Percentiles rank a stretch among this genome's conserved stretches.
phyloP scores from a whole-genome alignment of 192 early-diverging fungal genomes.

The Spinellus fusiger region DNA sequence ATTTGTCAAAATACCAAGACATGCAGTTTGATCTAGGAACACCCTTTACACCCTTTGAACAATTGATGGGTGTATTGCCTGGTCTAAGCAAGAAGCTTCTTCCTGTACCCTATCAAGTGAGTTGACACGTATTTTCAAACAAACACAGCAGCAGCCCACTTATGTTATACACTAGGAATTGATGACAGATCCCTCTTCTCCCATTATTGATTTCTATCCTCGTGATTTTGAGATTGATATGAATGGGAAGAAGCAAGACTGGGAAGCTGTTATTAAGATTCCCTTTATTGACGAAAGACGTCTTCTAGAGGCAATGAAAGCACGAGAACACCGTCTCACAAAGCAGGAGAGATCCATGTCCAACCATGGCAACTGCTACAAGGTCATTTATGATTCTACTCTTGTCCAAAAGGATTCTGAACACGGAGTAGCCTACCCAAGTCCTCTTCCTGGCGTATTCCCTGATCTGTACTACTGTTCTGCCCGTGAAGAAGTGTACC shows the following conservation, averaged over 20 bases:
- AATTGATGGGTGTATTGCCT: slow-evolving; percentile 98
- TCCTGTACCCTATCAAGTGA: slow-evolving; percentile 65
- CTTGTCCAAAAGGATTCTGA: slow-evolving; percentile 6
- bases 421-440: slow-evolving; percentile 34
- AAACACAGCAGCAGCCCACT: neutral
- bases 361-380: slow-evolving; percentile 51
- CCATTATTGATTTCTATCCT: slow-evolving; percentile 95
- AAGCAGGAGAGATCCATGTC: slow-evolving; percentile 55
- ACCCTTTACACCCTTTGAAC: slow-evolving; percentile 95
- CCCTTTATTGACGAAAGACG: slow-evolving; percentile 94
- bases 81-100: slow-evolving; percentile 78
- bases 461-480: slow-evolving; percentile 56
- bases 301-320: slow-evolving; percentile 73
- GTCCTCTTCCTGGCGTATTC: slow-evolving; percentile 62
- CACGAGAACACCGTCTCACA: slow-evolving; percentile 54
- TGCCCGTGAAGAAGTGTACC: slow-evolving; percentile 43
- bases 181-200: slow-evolving; percentile 79
- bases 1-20: slow-evolving; percentile 46
- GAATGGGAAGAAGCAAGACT: slow-evolving; percentile 97
- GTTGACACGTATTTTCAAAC: neutral
- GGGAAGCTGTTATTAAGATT: slow-evolving; percentile 98
- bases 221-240: slow-evolving; percentile 84
- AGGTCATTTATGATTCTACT: slow-evolving; percentile 53
- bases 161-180: slow-evolving; percentile 47
- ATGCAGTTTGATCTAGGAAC: slow-evolving; percentile 74